A percentile compares a stretch with the other conserved stretches of the same genome.
phyloP scores from a whole-genome alignment of 2,329 filamentous ascomycete genomes.

The Penicillium rolfsii region DNA sequence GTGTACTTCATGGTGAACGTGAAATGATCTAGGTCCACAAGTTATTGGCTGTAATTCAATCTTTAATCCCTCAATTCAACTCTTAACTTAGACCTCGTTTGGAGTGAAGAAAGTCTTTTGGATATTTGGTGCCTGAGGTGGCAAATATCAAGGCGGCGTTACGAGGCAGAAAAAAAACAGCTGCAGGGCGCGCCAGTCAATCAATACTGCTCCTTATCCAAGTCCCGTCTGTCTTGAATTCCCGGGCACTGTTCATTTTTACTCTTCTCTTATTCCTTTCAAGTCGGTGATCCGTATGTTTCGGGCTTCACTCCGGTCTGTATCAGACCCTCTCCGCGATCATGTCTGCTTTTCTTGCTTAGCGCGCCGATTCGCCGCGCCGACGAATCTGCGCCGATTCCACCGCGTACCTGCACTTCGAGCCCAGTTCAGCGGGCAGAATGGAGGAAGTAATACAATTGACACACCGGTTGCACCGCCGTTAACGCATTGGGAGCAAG shows the following conservation, averaged over 20 bases:
- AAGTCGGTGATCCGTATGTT: conserved; percentile 39
- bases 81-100: background rate
- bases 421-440: conserved; percentile 11
- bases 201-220: conserved; percentile 2
- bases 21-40: too few species aligned
- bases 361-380: conserved; percentile 30
- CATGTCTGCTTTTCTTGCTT: conserved; percentile 44
- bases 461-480: background rate
- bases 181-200: conserved; percentile 10
- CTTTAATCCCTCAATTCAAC: too few species aligned
- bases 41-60: too few species aligned
- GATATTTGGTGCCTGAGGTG: conserved; percentile 10
- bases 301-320: conserved; percentile 42
- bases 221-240: conserved; percentile 4
- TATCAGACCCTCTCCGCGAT: conserved; percentile 38
- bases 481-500: background rate
- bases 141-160: conserved; percentile 15
- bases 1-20: too few species aligned
- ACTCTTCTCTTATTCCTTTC: background rate
- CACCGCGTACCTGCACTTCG: conserved; percentile 28
- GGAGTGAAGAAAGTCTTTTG: background rate
- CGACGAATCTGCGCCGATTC: conserved; percentile 31
- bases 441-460: background rate
- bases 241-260: conserved; percentile 1
- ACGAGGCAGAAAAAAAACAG: conserved; percentile 28